Percentiles rank a stretch among this genome's conserved stretches.
Evolutionary conservation across 768 basidiomycete species (phyloP).

Genomic region (Hortiboletus campestris): DNA sequence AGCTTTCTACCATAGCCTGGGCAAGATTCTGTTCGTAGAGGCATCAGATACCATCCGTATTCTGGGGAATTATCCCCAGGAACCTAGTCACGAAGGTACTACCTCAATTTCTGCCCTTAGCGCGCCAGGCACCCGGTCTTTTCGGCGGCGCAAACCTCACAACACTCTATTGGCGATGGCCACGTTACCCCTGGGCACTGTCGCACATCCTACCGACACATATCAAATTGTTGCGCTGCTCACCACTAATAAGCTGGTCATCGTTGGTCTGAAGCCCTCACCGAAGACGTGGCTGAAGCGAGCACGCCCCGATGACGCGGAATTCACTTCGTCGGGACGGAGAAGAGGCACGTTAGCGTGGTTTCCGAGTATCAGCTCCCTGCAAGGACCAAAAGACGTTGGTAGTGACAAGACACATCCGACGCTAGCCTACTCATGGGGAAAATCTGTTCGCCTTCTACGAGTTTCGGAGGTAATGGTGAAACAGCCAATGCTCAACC

Average conservation of each 20-base stretch:
- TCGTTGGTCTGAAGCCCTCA: conserved; percentile 88
- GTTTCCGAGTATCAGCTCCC: conserved; percentile 63
- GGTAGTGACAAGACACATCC: conserved; percentile 44
- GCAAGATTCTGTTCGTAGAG: conserved; percentile 92
- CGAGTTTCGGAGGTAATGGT: conserved; percentile 59
- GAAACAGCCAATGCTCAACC: conserved; percentile 47
- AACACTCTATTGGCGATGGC: conserved; percentile 76
- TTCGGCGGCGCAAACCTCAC: conserved; percentile 48
- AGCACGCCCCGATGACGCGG: conserved; percentile 51
- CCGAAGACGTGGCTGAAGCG: conserved; percentile 91
- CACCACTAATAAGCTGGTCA: conserved; percentile 86
- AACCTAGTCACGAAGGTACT: conserved; percentile 12
- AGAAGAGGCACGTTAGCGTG: conserved; percentile 72
- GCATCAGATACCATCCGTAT: conserved; percentile 93
- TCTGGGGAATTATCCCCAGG: conserved; percentile 83
- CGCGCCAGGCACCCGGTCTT: conserved; percentile 24
- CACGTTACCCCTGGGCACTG: conserved; percentile 77
- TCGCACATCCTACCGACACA: conserved; percentile 69
- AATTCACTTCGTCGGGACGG: conserved; percentile 40
- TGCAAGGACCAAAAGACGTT: conserved; percentile 23
- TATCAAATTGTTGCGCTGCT: conserved; percentile 83
- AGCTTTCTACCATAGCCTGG: conserved; percentile 92
- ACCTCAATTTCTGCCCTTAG: conserved; percentile 16
- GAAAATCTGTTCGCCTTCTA: conserved; percentile 59
- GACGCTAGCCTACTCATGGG: conserved; percentile 85